Percentiles rank a stretch among this genome's conserved stretches.
Evolutionary conservation across 2,329 filamentous ascomycete species (phyloP).

Genomic region (Xylariaceae sp.): DNA sequence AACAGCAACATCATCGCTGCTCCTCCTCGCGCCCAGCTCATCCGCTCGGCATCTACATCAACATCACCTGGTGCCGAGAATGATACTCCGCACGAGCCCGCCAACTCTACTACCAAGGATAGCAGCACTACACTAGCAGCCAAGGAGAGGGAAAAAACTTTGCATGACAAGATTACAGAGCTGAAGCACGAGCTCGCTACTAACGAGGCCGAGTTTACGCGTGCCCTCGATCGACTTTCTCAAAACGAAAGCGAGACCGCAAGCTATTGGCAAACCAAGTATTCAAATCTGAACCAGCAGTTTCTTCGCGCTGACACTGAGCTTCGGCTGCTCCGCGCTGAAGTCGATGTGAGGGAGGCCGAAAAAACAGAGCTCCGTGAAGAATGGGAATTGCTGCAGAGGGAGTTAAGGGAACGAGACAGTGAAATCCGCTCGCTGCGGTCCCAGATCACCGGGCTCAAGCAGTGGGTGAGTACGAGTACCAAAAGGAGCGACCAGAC

Average conservation of each 20-base stretch:
- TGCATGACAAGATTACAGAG: conserved; percentile 55
- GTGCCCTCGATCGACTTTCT: conserved; percentile 58
- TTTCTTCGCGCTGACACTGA: conserved; percentile 59
- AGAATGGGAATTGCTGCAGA: conserved; percentile 54
- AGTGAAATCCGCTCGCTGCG: conserved; percentile 61
- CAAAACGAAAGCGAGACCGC: conserved; percentile 61
- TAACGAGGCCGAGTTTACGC: conserved; percentile 60
- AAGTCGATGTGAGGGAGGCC: conserved; percentile 54
- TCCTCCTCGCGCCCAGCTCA: conserved; percentile 49
- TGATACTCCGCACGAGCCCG: conserved; percentile 28
- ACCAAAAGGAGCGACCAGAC: conserved; percentile 66
- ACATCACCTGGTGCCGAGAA: conserved; percentile 43
- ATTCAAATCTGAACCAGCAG: conserved; percentile 58
- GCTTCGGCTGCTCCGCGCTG: conserved; percentile 55
- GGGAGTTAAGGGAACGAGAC: conserved; percentile 56
- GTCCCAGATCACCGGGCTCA: conserved; percentile 69
- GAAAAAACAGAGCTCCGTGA: conserved; percentile 57
- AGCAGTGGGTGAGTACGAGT: conserved; percentile 73
- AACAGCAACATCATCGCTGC: conserved; percentile 46
- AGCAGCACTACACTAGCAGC: conserved; percentile 29
- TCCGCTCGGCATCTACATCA: conserved; percentile 38
- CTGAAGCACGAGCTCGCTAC: conserved; percentile 58
- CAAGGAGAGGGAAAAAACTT: conserved; percentile 38
- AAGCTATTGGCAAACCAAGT: conserved; percentile 63
- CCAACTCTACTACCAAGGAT: conserved; percentile 32